Base-by-base conservation (phyloP, 768 basidiomycete species). In the Lactifluus rugatus region DNA sequence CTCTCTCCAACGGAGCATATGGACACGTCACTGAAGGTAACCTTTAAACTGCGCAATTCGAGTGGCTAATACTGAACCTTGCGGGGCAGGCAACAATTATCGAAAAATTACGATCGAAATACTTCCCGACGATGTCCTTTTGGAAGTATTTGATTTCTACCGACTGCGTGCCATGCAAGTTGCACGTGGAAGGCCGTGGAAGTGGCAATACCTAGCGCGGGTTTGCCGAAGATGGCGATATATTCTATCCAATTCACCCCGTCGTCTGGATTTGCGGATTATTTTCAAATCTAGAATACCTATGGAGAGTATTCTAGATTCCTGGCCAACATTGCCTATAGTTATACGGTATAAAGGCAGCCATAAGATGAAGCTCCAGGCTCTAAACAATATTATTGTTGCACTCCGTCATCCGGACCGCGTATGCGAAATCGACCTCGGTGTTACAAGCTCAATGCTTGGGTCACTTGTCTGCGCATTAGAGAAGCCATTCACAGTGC, bases 401-500 rank as follows among this genome's bases (percentile, higher is more conserved):
- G 47, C 47, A 8, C 19, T 56, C 26, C 47, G 17, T 10, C 28
- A 48, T 28, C 47, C 37, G 6, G 37, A 39, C 10, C 54, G 46
- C 37, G 16, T 56, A 13, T 25, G 47, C 36, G 36, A 48, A 13
- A 19, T 56, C 41, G 34, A 47, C 19, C 14, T 56, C 37, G 36
- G 8, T 5, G 34, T 48, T 17, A 39, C 47, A 8, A 28, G 19
- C 14, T 28, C 19, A 16, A 14, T 48, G 11, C n/a, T 48, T 7
- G 46, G 19, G 52, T n/a, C 69, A 69, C 52, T 66, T 51, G 2
- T 67, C 70, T 0, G 70, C 70, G 67, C 62, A 61, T 7, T 56
- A 65, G 65, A 28, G 66, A 61, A 34, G 72, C 37, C 70, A 39
- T 60, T 48, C 55, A 59, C 16, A 57, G 65, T 7, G 46, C 56